Percentiles rank a stretch among this genome's conserved stretches.
Conservation (phyloP, 2,329 filamentous ascomycete species). For the Alternaria sp. region DNA sequence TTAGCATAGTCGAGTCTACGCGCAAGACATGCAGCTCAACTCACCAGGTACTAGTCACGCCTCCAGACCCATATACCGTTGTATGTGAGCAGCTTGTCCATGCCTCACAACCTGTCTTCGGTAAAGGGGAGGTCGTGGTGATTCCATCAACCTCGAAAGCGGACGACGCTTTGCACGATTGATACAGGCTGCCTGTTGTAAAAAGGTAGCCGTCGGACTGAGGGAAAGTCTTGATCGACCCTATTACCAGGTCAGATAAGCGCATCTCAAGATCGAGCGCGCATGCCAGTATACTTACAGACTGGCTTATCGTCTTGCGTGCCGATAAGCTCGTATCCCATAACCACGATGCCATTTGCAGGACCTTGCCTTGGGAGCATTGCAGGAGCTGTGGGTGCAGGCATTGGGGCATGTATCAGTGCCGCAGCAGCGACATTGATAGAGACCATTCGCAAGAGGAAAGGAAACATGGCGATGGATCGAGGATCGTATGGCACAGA, state of each 20-base stretch:
- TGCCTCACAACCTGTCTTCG: neutral
- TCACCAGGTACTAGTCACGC: neutral
- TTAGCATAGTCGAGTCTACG: neutral
- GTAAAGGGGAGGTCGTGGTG: neutral
- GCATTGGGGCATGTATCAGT: neutral
- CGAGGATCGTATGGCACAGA: neutral
- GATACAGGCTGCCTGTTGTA: neutral
- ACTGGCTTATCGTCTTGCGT: neutral
- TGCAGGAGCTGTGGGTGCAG: neutral
- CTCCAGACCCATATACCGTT: neutral
- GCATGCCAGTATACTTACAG: neutral
- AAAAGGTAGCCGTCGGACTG: slow-evolving; percentile 3
- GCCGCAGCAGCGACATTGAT: neutral
- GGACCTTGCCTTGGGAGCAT: neutral
- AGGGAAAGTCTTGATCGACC: neutral
- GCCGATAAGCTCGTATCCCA: neutral
- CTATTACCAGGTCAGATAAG: neutral
- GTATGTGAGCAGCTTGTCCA: slow-evolving; percentile 5
- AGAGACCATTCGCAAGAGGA: neutral
- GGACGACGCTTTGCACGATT: neutral
- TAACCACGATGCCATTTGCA: neutral
- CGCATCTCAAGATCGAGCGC: neutral
- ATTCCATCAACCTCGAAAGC: neutral
- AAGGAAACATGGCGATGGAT: neutral
- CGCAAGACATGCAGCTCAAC: neutral